A percentile compares a stretch with the other conserved stretches of the same genome.
phyloP scores from a whole-genome alignment of 1,139 yeast genomes.

The Kurtzmaniella quercitrusa region DNA sequence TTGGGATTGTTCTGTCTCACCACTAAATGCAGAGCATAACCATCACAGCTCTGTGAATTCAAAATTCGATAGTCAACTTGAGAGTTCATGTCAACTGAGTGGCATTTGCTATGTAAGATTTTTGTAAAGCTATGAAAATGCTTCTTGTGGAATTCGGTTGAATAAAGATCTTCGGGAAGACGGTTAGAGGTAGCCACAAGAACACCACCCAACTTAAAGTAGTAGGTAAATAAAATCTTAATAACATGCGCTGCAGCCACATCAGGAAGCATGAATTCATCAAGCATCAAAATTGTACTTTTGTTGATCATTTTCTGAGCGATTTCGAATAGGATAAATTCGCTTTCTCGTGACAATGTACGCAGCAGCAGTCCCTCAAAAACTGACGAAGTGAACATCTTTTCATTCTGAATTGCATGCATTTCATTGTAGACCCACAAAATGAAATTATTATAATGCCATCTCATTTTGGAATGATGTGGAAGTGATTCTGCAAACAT shows the following conservation, averaged over 20 bases:
- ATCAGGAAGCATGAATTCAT: conserved; percentile 75
- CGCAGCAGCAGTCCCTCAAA: conserved; percentile 26
- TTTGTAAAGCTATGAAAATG: conserved; percentile 56
- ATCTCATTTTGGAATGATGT: conserved; percentile 58
- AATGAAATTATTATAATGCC: conserved; percentile 71
- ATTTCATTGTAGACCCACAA: conserved; percentile 65
- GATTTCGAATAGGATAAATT: conserved; percentile 60
- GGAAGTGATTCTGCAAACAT: conserved; percentile 66
- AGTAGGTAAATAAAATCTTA: conserved; percentile 61
- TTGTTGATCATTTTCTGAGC: conserved; percentile 61
- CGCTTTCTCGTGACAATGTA: conserved; percentile 50
- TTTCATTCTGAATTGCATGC: conserved; percentile 48
- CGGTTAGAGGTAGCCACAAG: conserved; percentile 70
- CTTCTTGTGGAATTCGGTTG: conserved; percentile 57
- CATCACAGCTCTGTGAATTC: conserved; percentile 24
- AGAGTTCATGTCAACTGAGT: conserved; percentile 60
- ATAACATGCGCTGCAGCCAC: conserved; percentile 67
- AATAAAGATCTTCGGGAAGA: conserved; percentile 65
- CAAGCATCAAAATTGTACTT: conserved; percentile 59
- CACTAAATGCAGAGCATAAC: conserved; percentile 26
- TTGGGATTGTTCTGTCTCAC: conserved; percentile 20
- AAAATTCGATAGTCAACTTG: conserved; percentile 51
- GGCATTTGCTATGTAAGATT: conserved; percentile 58
- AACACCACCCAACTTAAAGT: conserved; percentile 71
- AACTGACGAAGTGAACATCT: conserved; percentile 29